Evolutionary conservation across 1,284 basidiomycete genomes (phyloP).

Genomic region (Tilletia caries): DNA sequence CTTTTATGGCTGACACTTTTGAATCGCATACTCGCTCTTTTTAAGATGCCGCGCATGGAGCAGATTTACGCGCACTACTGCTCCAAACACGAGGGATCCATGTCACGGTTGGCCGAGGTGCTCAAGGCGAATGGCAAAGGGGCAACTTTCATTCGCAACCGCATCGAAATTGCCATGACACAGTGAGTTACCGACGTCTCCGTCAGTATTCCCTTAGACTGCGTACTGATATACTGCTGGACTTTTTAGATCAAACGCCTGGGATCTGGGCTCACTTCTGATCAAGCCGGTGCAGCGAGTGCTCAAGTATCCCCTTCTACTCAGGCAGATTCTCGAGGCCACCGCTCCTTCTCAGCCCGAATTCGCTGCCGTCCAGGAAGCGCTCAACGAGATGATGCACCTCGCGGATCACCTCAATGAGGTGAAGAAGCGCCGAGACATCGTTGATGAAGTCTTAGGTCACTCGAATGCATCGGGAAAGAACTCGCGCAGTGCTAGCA

Average conservation of each 20-base stretch:
- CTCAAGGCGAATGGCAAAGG: constrained; percentile 36
- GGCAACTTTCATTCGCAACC: constrained; percentile 50
- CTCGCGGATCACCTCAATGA: constrained; percentile 84
- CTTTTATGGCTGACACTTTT: constrained; percentile 3
- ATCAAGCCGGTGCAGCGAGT: constrained; percentile 90
- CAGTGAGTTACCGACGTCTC: constrained; percentile 18
- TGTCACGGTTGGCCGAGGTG: constrained; percentile 61
- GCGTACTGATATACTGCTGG: not conserved
- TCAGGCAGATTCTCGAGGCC: constrained; percentile 67
- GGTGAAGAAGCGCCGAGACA: constrained; percentile 75
- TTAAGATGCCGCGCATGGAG: constrained; percentile 71
- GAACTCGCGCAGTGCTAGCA: not conserved
- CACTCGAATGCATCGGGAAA: not conserved
- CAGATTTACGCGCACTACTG: constrained; percentile 80
- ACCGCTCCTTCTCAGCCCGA: constrained; percentile 75
- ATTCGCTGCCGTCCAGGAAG: constrained; percentile 65
- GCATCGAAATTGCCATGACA: constrained; percentile 47
- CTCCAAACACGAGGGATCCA: constrained; percentile 73
- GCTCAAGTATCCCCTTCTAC: constrained; percentile 92
- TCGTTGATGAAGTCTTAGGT: constrained; percentile 54
- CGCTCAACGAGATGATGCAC: constrained; percentile 68
- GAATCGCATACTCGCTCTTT: constrained; percentile 19
- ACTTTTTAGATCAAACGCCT: constrained; percentile 65
- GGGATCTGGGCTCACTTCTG: constrained; percentile 87
- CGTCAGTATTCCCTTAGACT: too few species aligned